Base-by-base conservation (phyloP, 148 eudicot genomes). In the Pouteria glomerata region DNA sequence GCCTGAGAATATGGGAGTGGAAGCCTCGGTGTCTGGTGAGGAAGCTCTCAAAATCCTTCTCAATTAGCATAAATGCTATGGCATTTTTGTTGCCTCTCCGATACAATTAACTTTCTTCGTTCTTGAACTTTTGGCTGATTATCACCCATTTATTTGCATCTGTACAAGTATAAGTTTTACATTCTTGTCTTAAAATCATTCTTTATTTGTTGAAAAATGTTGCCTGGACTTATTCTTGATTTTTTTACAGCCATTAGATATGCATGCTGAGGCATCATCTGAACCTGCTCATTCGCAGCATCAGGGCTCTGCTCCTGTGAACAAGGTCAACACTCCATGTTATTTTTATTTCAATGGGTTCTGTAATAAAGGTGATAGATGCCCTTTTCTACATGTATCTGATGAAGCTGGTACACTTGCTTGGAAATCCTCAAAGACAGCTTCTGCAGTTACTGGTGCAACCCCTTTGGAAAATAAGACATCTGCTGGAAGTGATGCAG, bases 301-400 rank as follows among this genome's bases (percentile, higher is more conserved):
- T 44, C 74, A 68, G 33, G 35, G 62, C 68, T 65, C 84, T 15
- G 66, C 63, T 11, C 78, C 85, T 39, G 79, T 58, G 48, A 80
- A 75, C 78, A 88, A 84, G 82, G 77, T 69, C 29, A 77, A 70
- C 59, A 83, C 83, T 70, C 90, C 87, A 8, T 90, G 96, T 80
- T 85, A 78, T 74, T 90, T 72, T 73, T 86, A 73, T 70, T 84
- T 64, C 69, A 86, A 71, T 55, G 86, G 86, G 29, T 82, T 79
- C 73, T 90, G 96, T 77, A 88, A 63, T 72, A 90, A 88, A 88
- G 96, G 87, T 55, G 87, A 83, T 68, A 60, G n/a, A 66, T 90
- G 92, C 80, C 71, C 81, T 26, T 90, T 79, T 66, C 73, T 86
- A 30, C 92, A 90, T 71, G 84, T 79, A 35, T 76, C 81, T 77